Conservation (phyloP, 2,329 filamentous ascomycete species). For the Epichloe scottii region DNA sequence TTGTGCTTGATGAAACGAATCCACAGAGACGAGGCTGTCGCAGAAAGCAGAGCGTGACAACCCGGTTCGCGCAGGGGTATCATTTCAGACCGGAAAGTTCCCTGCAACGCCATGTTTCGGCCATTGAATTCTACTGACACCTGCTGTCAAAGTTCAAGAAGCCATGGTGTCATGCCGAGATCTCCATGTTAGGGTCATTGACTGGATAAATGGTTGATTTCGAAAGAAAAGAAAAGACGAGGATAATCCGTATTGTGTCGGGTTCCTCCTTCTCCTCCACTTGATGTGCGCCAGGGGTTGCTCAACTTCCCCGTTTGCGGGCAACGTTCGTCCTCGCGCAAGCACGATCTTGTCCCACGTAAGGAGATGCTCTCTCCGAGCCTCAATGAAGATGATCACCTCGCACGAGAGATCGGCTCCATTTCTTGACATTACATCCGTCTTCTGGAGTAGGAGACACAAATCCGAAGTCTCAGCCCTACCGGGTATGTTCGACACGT, state of each 20-base stretch:
- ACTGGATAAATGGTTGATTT: too few species aligned
- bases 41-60: not conserved
- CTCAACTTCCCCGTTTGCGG: not conserved
- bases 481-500: slow-evolving; percentile 6
- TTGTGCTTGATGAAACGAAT: not conserved
- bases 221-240: too few species aligned
- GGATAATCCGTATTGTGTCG: not conserved
- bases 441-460: slow-evolving; percentile 1
- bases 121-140: not conserved
- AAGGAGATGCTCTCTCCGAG: not conserved
- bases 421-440: not conserved
- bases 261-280: not conserved
- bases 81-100: not conserved
- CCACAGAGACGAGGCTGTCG: not conserved
- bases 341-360: slow-evolving; percentile 8
- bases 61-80: not conserved
- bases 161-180: too few species aligned
- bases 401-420: slow-evolving; percentile 7
- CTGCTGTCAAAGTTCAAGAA: not conserved
- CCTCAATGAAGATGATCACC: slow-evolving; percentile 6
- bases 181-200: too few species aligned
- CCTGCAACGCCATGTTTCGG: not conserved
- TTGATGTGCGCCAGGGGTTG: not conserved
- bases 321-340: not conserved
- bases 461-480: slow-evolving; percentile 8